Evolutionary conservation across 768 basidiomycete species (phyloP), one percentile per base, ranked within the genome.

Genomic region (Butyriboletus loyo): DNA sequence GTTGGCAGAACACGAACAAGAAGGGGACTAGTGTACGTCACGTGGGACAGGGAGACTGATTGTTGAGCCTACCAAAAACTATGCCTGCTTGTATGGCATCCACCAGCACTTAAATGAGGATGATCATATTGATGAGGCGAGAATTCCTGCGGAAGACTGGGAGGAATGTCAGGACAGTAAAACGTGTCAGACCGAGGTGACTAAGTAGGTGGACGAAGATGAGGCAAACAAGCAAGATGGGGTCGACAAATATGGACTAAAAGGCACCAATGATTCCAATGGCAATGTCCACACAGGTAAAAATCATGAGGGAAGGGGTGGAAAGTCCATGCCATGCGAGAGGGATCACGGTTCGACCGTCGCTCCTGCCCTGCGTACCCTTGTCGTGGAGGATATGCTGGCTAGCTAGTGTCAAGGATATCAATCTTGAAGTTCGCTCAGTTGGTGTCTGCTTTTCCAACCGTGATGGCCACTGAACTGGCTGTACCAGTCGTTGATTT

Each of bases 181-280:
- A 69, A 3, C 57, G 60, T 14, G 15, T 24, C 8, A 35, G 30
- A 11, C 58, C 57, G 8, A 68, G 14, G 17, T 38, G 58, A 7
- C 24, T 36, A 37, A 53, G 53, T 5, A 67, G 67, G 28, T 72
- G 46, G 22, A 70, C 64, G 14, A 61, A 55, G 35, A 57, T 38
- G 17, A 70, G 61, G 42, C 70, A 68, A 19, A 68, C 34, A 22
- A 70, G 60, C 21, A 70, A 40, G 14, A 56, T 68, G 39, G 59
- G 37, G 34, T 71, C 70, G 14, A 70, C 66, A 4, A 70, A 41
- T 32, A 70, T 62, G 24, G 60, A 60, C 45, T 68, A 62, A 31
- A 64, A 62, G 9, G 57, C 55, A 2, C 71, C 71, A 7, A 70
- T 49, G 21, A 65, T 46, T 5, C 71, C 71, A 27, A 70, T 67